Evolutionary conservation across 2,329 filamentous ascomycete species (phyloP).

Genomic region (Beauveria pseudobassiana): DNA sequence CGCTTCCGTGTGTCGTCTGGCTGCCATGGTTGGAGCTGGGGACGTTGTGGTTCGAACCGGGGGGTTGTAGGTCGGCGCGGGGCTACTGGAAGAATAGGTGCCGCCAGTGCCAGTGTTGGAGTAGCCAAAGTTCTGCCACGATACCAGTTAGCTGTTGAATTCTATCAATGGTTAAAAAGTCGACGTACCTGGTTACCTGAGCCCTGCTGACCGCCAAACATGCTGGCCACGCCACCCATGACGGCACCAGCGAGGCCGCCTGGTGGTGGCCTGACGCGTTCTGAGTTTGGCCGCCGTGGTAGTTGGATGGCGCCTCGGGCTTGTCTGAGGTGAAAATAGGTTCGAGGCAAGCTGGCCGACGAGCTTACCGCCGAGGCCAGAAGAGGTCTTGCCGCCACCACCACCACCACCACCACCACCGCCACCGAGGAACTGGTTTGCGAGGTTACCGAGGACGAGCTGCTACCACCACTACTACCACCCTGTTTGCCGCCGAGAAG

Average conservation of each 20-base stretch:
- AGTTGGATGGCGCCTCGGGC: constrained; percentile 37
- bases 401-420: constrained; percentile 22
- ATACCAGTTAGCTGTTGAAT: constrained; percentile 17
- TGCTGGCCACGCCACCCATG: constrained; percentile 48
- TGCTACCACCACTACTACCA: constrained; percentile 25
- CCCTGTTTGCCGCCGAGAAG: constrained; percentile 44
- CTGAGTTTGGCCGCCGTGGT: constrained; percentile 39
- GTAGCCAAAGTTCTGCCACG: constrained; percentile 56
- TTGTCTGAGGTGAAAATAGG: constrained; percentile 44
- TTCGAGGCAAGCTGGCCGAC: constrained; percentile 50
- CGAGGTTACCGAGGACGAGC: constrained; percentile 38
- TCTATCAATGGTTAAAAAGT: constrained; percentile 13
- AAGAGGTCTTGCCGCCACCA: constrained; percentile 30
- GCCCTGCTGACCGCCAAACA: constrained; percentile 41
- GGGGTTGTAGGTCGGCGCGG: constrained; percentile 45
- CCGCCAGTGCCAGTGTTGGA: constrained; percentile 46
- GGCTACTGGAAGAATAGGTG: constrained; percentile 54
- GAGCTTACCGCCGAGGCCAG: constrained; percentile 41
- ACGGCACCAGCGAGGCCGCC: constrained; percentile 44
- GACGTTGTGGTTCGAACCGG: constrained; percentile 20
- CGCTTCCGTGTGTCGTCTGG: constrained; percentile 11
- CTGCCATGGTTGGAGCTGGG: constrained; percentile 16
- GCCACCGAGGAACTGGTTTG: constrained; percentile 39
- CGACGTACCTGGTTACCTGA: constrained; percentile 27
- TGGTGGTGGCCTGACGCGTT: constrained; percentile 29